Base-by-base conservation (phyloP, 257 asterid species). In the Jacaranda copaia region DNA sequence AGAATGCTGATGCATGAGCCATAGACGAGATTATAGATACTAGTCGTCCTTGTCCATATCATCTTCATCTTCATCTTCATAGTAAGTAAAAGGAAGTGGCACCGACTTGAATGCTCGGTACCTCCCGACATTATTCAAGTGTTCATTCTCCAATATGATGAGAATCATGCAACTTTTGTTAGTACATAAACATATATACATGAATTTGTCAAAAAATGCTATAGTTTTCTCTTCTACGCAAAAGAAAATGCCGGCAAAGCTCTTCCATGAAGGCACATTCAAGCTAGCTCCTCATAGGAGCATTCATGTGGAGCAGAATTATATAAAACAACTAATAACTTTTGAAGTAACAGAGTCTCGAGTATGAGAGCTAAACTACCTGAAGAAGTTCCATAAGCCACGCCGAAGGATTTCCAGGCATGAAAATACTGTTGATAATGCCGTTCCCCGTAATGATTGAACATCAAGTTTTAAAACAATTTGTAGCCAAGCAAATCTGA, bases 351-450 rank as follows among this genome's bases (percentile, higher is more conserved):
- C 15, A 58, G 0, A 8, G 60, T 42, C n/a, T 36, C 13, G 6
- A 1, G 10, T 59, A 43, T 16, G 43, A 46, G 36, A 25, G 53
- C n/a, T 20, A 52, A 75, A 48, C 56, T 84, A 93, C 98, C 98
- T 89, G 90, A 93, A 93, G 90, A 93, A 91, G 88, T 88, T 91
- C 98, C 98, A 93, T 61, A 91, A 80, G 74, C 98, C 93, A 19
- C 98, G 98, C 7, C 97, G 93, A 79, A 93, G 75, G 75, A 93
- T 89, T 84, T 91, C 98, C 55, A 91, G 76, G 87, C 89, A 86
- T 64, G 97, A 80, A 80, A 89, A 88, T 67, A 83, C 49, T 3
- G 88, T 86, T 52, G 88, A 76, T 66, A 89, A 61, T 3, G 93
- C 46, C 65, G 76, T 83, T 77, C 94, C 92, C 10, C 65, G 88